Evolutionary conservation across 345 rosid genomes (phyloP).

Genomic region (Salix udensis): DNA sequence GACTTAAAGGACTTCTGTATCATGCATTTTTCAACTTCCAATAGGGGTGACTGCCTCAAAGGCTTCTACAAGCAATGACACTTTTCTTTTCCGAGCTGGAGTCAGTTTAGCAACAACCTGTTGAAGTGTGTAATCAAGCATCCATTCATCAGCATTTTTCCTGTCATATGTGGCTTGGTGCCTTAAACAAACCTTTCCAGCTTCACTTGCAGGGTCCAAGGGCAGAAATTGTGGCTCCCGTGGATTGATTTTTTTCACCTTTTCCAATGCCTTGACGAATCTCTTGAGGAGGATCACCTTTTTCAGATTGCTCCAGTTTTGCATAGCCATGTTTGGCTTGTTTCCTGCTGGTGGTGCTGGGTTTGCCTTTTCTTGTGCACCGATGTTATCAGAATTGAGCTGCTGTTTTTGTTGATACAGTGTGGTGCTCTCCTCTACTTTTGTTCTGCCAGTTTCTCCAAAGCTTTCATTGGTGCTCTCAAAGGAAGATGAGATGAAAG

Average conservation of each 20-base stretch:
- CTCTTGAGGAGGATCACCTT: constrained; percentile 35
- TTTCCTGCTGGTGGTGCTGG: constrained; percentile 19
- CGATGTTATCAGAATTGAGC: background rate
- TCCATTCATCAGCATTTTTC: constrained; percentile 77
- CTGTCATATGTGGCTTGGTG: constrained; percentile 56
- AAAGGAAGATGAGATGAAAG: constrained; percentile 14
- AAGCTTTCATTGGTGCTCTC: constrained; percentile 12
- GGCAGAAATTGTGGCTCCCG: constrained; percentile 46
- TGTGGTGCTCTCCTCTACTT: constrained; percentile 15
- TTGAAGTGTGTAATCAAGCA: constrained; percentile 82
- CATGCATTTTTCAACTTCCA: constrained; percentile 5
- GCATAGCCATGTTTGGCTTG: constrained; percentile 9
- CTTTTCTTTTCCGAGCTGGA: constrained; percentile 78
- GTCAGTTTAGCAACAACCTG: constrained; percentile 71
- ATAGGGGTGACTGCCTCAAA: constrained; percentile 70
- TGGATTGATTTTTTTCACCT: constrained; percentile 53
- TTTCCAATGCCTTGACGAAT: constrained; percentile 77
- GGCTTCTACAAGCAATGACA: constrained; percentile 76
- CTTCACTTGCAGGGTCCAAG: constrained; percentile 33
- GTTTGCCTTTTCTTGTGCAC: background rate
- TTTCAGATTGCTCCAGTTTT: constrained; percentile 30
- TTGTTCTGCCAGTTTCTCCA: constrained; percentile 21
- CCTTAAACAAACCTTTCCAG: constrained; percentile 66
- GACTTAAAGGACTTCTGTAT: background rate
- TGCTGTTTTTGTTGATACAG: constrained; percentile 10